Conservation (phyloP, 75 land plant species). For the Pinus tabuliformis region DNA sequence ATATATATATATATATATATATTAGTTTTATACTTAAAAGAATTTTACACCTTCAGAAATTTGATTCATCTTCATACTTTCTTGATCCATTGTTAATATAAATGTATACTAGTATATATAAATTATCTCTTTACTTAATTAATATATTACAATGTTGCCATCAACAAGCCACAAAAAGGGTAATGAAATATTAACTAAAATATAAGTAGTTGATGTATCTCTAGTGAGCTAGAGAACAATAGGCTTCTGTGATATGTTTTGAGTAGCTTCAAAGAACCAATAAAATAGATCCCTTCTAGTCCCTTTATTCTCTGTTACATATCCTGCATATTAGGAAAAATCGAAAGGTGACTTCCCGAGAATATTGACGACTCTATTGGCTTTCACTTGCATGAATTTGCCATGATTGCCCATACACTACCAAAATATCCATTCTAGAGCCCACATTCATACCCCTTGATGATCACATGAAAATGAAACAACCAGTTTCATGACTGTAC, state of each 20-base stretch:
- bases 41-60: too few relatives aligned
- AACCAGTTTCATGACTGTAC: not conserved
- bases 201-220: conserved; percentile 16
- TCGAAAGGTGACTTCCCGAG: conserved; percentile 44
- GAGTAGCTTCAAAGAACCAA: conserved; percentile 58
- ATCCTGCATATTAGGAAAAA: conserved; percentile 48
- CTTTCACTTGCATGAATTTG: not conserved
- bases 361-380: conserved; percentile 19
- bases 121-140: too few relatives aligned
- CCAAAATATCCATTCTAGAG: not conserved
- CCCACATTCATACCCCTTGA: too few relatives aligned
- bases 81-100: too few relatives aligned
- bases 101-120: too few relatives aligned
- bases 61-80: too few relatives aligned
- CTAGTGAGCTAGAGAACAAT: conserved; percentile 64
- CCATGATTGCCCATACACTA: not conserved
- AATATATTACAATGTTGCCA: too few relatives aligned
- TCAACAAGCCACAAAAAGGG: too few relatives aligned
- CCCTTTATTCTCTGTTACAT: conserved; percentile 17
- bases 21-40: too few relatives aligned
- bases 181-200: too few relatives aligned
- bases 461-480: not conserved
- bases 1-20: too few relatives aligned
- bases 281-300: conserved; percentile 42
- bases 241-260: conserved; percentile 21